These are phyloP conservation scores for Mycena vitilis DNA, from an alignment of 768 basidiomycete species.

Conservation along the genomic window DNA sequence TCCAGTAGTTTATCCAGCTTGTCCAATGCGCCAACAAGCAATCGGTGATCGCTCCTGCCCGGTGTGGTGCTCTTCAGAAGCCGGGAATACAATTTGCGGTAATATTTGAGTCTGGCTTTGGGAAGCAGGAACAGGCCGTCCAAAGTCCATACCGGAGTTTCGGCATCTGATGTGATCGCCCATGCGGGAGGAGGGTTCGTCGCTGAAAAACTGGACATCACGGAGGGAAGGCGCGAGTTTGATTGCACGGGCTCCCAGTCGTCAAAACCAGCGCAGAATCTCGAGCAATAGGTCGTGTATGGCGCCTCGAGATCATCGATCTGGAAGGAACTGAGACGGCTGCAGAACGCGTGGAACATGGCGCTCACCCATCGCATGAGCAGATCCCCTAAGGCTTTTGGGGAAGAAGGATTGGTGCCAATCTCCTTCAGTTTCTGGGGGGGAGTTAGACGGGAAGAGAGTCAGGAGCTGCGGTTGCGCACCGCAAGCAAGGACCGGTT, in stretches of 20 bases:
- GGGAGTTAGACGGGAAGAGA: conserved; percentile 25
- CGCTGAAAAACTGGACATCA: conserved; percentile 77
- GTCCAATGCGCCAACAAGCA: conserved; percentile 84
- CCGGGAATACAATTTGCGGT: conserved; percentile 88
- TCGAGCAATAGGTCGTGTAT: conserved; percentile 83
- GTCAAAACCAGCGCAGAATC: conserved; percentile 84
- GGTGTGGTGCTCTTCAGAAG: conserved; percentile 88
- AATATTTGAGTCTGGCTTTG: conserved; percentile 86
- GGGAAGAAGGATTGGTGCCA: conserved; percentile 90
- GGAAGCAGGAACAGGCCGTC: conserved; percentile 92
- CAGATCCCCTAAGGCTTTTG: conserved; percentile 93
- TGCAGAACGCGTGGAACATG: conserved; percentile 28
- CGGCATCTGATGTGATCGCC: conserved; percentile 48
- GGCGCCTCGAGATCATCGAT: conserved; percentile 92
- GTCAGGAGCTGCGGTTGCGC: conserved; percentile 39
- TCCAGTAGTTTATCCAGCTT: conserved; percentile 81
- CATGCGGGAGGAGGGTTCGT: conserved; percentile 68
- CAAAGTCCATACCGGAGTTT: conserved; percentile 77
- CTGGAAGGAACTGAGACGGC: conserved; percentile 54
- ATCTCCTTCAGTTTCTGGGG: conserved; percentile 92
- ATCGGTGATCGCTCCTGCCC: conserved; percentile 86
- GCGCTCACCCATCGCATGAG: conserved; percentile 94
- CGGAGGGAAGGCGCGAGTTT: conserved; percentile 76
- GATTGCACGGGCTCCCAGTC: conserved; percentile 81
- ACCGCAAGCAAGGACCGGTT: conserved; percentile 86